Base-by-base conservation (phyloP, 441 rosid species). In the Sinapis alba region DNA sequence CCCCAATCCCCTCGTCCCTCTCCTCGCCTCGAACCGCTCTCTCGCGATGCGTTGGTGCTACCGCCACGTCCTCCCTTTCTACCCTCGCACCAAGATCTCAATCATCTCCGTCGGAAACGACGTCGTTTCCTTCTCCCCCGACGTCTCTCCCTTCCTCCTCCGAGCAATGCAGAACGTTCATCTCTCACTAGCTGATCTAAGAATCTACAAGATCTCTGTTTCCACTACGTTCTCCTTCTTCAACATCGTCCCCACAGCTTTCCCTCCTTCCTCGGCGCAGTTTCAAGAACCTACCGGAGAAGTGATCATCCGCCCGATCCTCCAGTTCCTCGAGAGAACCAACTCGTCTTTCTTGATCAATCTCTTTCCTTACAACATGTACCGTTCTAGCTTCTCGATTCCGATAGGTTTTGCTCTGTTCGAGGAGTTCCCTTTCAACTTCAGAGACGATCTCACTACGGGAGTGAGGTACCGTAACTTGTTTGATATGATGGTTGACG, bases 401-500 rank as follows among this genome's bases (percentile, higher is more conserved):
- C 97, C 98, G 0, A 47, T 94, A 0, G 98, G 95, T 6, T 94
- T 92, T 51, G 92, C 98, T 15, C 69, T 94, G 54, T 94, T 94
- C 69, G 89, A 94, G 75, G 91, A 89, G 1, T 76, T 82, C 70
- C 88, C 92, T 0, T 94, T 88, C 57, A 89, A 88, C 73, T 94
- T 86, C 83, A 71, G 93, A 59, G 98, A 92, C 27, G 97, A 94
- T 79, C 69, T 85, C 50, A 76, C 83, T 4, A 94, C 97, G 0
- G 97, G 94, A 7, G 94, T 92, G 1, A 77, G 98, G 65, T 94
- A 92, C 79, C 74, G 86, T 64, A 94, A 92, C 68, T 84, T 92
- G 0, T 94, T 90, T 47, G 97, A 90, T 59, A 87, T 94, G 94
- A 94, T 94, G 97, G 90, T 86, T 2, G 98, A 92, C 27, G 84